phyloP scores from a whole-genome alignment of 2,329 filamentous ascomycete species.

The Aspergillus clavatus region DNA sequence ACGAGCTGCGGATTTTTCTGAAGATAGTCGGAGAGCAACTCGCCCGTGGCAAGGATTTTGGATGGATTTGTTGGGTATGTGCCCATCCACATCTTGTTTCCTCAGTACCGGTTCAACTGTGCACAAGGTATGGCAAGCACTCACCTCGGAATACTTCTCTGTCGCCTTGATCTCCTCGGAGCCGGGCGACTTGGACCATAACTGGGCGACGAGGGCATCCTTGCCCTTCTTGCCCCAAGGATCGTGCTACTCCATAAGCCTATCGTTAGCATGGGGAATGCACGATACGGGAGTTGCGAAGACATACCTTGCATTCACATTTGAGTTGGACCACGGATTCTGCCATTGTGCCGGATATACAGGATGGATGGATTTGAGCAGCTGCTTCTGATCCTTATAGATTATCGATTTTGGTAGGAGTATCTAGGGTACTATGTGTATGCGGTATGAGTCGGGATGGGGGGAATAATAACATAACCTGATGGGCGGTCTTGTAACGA shows the following conservation, averaged over 20 bases:
- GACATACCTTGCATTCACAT: conserved; percentile 48
- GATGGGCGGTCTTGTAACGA: background rate
- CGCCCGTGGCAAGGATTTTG: conserved; percentile 56
- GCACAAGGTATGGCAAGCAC: background rate
- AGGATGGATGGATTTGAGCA: background rate
- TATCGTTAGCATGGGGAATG: background rate
- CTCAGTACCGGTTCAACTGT: background rate
- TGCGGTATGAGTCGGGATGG: too few species aligned
- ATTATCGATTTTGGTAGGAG: background rate
- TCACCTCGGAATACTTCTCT: conserved; percentile 58
- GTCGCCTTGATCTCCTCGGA: conserved; percentile 60
- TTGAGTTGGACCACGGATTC: conserved; percentile 51
- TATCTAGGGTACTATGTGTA: too few species aligned
- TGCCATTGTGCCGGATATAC: conserved; percentile 34
- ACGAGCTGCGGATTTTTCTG: conserved; percentile 60
- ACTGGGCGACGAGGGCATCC: conserved; percentile 59
- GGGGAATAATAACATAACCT: background rate
- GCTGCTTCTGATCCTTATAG: background rate
- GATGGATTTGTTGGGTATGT: conserved; percentile 69
- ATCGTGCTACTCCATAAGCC: conserved; percentile 48
- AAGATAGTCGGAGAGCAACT: conserved; percentile 61
- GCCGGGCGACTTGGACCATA: conserved; percentile 62
- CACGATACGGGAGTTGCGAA: background rate
- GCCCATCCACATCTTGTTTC: conserved; percentile 64
- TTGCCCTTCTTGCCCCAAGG: conserved; percentile 66